Evolutionary conservation across 129 eudicot species (phyloP), one percentile per base, ranked within the genome.

Genomic region (Gnaphalium uliginosum): DNA sequence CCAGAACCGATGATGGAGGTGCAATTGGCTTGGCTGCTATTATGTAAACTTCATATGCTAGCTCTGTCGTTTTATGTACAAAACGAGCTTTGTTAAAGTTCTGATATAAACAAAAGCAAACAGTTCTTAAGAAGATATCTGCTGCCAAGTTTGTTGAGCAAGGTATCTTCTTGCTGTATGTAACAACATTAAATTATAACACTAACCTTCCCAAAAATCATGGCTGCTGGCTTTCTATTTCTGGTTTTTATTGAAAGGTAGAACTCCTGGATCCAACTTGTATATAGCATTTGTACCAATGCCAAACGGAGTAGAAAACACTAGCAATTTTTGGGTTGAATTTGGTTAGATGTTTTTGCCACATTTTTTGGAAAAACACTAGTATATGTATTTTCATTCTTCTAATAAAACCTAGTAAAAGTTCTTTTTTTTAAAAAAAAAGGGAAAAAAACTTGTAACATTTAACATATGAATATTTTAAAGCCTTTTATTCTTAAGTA

Each of bases 21-120:
- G 54, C 79, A 54, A 78, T 90, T 15, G 98, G 98, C 11, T 76
- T 93, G 83, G 98, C 98, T 70, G 90, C 90, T 18, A 86, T 93
- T 35, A 61, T 78, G 84, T 93, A 77, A 72, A 70, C 56, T 70
- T 72, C 68, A 21, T 51, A 50, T 79, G 21, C 48, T 22, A 69
- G 27, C 63, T 75, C 46, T 53, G 73, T 57, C 22, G 29, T 9
- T 41, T 59, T 27, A 39, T 73, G 79, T 73, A 79, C 69, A 72
- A 58, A 79, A 68, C 64, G 50, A 43, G 39, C 27, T 79, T 41
- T 54, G 26, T 73, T 66, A 8, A 2, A 56, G 66, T 43, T 22
- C 30, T 9, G 35, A 14, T 56, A 48, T 73, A 65, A 71, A 37
- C 78, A 23, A 53, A 79, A 64, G 66, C 63, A 29, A 71, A 50